These are phyloP conservation scores for Coffea eugenioides DNA, from an alignment of 257 asterid species.

Conservation along the genomic window DNA sequence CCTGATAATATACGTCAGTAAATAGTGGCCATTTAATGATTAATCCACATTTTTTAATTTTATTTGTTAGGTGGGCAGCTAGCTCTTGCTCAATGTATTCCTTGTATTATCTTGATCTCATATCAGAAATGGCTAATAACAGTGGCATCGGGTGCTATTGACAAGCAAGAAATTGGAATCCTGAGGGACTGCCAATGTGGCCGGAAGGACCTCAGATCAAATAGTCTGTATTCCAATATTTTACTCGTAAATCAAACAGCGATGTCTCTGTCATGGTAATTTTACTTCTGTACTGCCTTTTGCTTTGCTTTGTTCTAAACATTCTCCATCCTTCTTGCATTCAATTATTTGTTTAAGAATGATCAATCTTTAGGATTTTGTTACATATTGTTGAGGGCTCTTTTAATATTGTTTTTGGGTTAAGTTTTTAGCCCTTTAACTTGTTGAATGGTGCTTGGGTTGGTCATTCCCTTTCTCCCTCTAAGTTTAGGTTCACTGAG, in stretches of 20 bases:
- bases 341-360: not conserved
- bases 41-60: not conserved
- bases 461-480: not conserved
- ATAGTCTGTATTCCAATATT: slow-evolving; percentile 53
- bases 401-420: not conserved
- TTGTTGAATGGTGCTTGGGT: not conserved
- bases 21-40: not conserved
- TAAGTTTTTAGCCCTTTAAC: not conserved
- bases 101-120: slow-evolving; percentile 76
- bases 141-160: slow-evolving; percentile 79
- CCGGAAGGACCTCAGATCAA: slow-evolving; percentile 62
- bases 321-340: not conserved
- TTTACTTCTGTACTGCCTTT: slow-evolving; percentile 13
- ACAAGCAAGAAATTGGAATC: slow-evolving; percentile 94
- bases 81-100: slow-evolving; percentile 76
- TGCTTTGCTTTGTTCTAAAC: slow-evolving; percentile 12
- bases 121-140: slow-evolving; percentile 70
- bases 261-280: slow-evolving; percentile 85
- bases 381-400: not conserved
- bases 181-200: slow-evolving; percentile 78
- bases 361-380: not conserved
- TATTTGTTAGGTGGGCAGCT: slow-evolving; percentile 67
- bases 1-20: not conserved
- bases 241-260: slow-evolving; percentile 94
- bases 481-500: not conserved